Percentiles rank a stretch among this genome's conserved stretches.
Conservation (phyloP, 2,329 filamentous ascomycete species). For the Ascocoryne sarcoides region DNA sequence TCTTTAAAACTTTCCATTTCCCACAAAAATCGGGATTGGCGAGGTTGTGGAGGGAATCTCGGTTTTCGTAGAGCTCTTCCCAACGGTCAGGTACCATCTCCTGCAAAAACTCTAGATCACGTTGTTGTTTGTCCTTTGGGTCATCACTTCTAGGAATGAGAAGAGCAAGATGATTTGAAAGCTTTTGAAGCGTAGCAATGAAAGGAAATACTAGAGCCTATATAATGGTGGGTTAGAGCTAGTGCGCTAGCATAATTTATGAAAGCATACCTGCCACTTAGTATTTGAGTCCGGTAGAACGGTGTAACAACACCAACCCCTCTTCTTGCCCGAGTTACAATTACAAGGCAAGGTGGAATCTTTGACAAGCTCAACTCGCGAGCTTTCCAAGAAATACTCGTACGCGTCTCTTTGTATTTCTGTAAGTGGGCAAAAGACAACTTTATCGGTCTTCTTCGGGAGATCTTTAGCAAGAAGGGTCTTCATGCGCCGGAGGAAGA, state of each 20-base stretch:
- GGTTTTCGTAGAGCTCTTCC: constrained; percentile 62
- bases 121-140: constrained; percentile 61
- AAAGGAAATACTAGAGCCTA: constrained; percentile 72
- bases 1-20: constrained; percentile 89
- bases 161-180: constrained; percentile 87
- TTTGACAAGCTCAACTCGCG: constrained; percentile 61
- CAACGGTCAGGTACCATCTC: constrained; percentile 67
- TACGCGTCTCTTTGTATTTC: constrained; percentile 75
- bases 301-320: constrained; percentile 73
- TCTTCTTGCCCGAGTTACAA: constrained; percentile 59
- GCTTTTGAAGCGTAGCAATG: constrained; percentile 73
- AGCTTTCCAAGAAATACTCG: constrained; percentile 67
- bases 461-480: constrained; percentile 83
- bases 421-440: constrained; percentile 91
- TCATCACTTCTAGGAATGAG: constrained; percentile 64
- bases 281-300: constrained; percentile 37
- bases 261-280: constrained; percentile 39
- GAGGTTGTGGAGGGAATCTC: constrained; percentile 71
- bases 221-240: constrained; percentile 42
- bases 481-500: constrained; percentile 91
- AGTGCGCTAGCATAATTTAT: no score
- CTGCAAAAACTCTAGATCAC: constrained; percentile 65
- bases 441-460: constrained; percentile 87
- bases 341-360: constrained; percentile 58
- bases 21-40: constrained; percentile 89